Conservation (phyloP, 306 rosid species). For the Casuarina cunninghamiana region DNA sequence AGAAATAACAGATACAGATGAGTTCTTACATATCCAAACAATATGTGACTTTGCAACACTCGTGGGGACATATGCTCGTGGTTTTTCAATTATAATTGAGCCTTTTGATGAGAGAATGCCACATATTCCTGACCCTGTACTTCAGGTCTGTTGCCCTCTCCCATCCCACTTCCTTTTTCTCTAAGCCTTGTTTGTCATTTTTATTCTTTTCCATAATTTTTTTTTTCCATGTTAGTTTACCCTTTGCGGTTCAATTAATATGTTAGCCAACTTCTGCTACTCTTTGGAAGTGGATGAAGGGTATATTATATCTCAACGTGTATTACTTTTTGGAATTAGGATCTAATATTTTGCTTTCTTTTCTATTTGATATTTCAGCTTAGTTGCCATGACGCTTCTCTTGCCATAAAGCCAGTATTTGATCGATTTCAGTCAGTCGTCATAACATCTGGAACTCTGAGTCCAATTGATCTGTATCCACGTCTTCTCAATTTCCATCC, state of each 20-base stretch:
- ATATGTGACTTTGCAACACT: constrained; percentile 98
- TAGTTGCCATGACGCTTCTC: constrained; percentile 97
- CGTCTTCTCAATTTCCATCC: constrained; percentile 92
- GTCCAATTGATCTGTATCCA: constrained; percentile 94
- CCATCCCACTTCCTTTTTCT: neutral
- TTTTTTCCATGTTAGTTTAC: neutral
- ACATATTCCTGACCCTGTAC: constrained; percentile 96
- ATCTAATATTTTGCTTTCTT: constrained; percentile 17
- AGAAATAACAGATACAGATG: constrained; percentile 93
- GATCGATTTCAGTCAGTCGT: constrained; percentile 94
- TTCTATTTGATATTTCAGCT: constrained; percentile 59
- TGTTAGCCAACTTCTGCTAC: neutral
- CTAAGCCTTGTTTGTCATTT: neutral
- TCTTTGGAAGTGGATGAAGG: neutral
- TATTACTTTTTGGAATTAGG: constrained; percentile 15
- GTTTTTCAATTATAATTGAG: constrained; percentile 88
- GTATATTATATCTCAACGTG: neutral
- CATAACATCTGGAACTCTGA: constrained; percentile 92
- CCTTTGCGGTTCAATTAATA: constrained; percentile 10
- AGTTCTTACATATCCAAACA: constrained; percentile 86
- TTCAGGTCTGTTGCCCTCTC: constrained; percentile 56
- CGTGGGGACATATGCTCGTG: constrained; percentile 88
- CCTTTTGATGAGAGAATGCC: constrained; percentile 99
- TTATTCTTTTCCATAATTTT: constrained; percentile 2
- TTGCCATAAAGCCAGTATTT: constrained; percentile 93